Evolutionary conservation across 352 stramenopile genomes (phyloP), one percentile per base, ranked within the genome.

Genomic region (Pythium phragmiticola): DNA sequence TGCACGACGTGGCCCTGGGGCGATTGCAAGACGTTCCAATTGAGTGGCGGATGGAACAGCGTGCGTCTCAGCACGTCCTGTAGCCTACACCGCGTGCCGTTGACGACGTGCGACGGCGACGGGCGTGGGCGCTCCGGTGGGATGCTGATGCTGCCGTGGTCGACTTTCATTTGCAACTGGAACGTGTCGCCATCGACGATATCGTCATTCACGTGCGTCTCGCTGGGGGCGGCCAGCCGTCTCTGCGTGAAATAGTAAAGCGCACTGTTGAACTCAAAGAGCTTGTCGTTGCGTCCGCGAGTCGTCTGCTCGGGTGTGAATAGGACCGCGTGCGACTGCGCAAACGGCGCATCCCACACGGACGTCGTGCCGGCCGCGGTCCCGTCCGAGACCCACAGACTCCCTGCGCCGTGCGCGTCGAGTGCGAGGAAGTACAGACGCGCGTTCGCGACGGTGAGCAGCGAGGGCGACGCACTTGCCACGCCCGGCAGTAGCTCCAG

Each of bases 11-110:
- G 62, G 1, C 51, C 48, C 2, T 52, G 61, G 7, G 42, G 26
- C 16, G 60, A 61, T 8, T 63, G 53, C 12, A 75, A 50, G 17
- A 66, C 68, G 60, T 88, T 82, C 78, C 80, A 90, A 61, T 88
- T 88, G 42, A 70, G 68, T 12, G 74, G 70, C 9, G 77, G 69
- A 14, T 71, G 43, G 37, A 74, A 90, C 21, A 76, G 45, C 14
- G 87, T 26, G 6, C 57, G 62, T 12, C 28, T 51, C 4, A 84
- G 58, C 9, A 60, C 36, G n/a, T 57, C 55, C 26, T 61, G 19
- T 28, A 82, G 66, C 8, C 62, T 57, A 2, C 39, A 16, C 9
- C 59, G 57, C 7, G 64, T 70, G 16, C 67, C 74, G 14, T 56
- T 47, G 4, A 66, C 30, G 0, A 17, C 45, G 14, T 72, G 39